Percentiles rank a stretch among this genome's conserved stretches.
These are phyloP conservation scores for Forsythia viridissima DNA, from an alignment of 257 asterid genomes.

Conservation along the genomic window DNA sequence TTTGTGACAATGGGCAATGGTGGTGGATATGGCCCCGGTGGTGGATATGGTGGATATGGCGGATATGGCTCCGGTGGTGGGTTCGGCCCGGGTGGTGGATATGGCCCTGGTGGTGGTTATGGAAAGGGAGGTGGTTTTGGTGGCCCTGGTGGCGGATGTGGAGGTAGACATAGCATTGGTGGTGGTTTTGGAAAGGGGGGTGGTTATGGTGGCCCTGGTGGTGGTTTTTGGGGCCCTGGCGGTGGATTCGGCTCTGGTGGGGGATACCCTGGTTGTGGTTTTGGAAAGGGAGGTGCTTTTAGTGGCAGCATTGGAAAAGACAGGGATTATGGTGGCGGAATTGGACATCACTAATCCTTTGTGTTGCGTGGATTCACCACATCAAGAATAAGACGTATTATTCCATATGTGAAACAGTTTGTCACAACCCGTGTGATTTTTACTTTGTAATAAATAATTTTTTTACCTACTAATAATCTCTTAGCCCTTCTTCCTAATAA, in stretches of 20 bases:
- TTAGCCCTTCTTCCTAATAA: background rate
- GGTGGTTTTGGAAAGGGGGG: no score
- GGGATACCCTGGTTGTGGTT: background rate
- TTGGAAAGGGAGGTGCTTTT: no score
- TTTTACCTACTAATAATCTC: background rate
- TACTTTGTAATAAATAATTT: background rate
- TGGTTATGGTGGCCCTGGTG: background rate
- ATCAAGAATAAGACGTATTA: no score
- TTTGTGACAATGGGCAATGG: background rate
- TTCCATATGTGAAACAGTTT: no score
- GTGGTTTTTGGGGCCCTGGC: background rate
- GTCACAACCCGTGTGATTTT: background rate
- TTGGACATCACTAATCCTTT: no score
- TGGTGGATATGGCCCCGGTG: background rate
- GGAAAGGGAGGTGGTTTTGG: conserved; percentile 6
- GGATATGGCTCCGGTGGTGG: background rate
- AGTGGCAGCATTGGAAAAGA: no score
- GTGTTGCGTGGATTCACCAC: no score
- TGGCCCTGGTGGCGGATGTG: background rate
- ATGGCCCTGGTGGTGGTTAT: no score
- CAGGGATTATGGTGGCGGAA: no score
- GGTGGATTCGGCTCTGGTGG: background rate
- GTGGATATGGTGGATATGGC: conserved; percentile 11
- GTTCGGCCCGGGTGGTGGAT: background rate
- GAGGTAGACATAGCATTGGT: no score